These are phyloP conservation scores for Magnolia sinica DNA, from an alignment of 164 flowering plant species.

Conservation along the genomic window DNA sequence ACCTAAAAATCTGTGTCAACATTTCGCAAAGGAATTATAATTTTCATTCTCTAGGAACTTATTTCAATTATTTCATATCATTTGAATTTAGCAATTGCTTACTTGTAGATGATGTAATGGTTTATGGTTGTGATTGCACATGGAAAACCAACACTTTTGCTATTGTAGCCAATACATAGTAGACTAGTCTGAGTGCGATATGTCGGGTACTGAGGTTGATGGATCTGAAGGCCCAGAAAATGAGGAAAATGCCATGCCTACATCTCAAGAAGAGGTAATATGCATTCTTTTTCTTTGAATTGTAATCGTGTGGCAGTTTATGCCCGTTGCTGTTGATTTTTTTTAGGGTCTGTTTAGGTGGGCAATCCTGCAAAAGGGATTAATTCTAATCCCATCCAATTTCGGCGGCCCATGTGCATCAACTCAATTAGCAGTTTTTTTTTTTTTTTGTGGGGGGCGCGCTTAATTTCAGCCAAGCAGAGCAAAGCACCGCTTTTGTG, in stretches of 20 bases:
- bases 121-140: background rate
- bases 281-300: background rate
- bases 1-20: no score
- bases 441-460: no score
- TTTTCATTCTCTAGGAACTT: background rate
- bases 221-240: background rate
- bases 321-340: background rate
- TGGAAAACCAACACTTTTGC: background rate
- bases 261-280: constrained; percentile 40
- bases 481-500: no score
- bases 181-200: background rate
- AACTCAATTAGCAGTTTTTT: no score
- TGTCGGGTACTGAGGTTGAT: background rate
- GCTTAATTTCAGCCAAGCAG: no score
- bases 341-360: no score
- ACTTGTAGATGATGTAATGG: background rate
- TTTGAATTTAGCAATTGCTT: background rate
- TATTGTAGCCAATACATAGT: background rate
- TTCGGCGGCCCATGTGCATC: no score
- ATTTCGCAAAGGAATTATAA: background rate
- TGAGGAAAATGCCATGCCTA: constrained; percentile 27
- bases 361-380: no score
- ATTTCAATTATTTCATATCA: background rate
- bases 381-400: no score
- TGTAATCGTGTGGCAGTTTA: background rate